Evolutionary conservation across 1,284 basidiomycete species (phyloP), one percentile per base, ranked within the genome.

Genomic region (Ustilago hordei): DNA sequence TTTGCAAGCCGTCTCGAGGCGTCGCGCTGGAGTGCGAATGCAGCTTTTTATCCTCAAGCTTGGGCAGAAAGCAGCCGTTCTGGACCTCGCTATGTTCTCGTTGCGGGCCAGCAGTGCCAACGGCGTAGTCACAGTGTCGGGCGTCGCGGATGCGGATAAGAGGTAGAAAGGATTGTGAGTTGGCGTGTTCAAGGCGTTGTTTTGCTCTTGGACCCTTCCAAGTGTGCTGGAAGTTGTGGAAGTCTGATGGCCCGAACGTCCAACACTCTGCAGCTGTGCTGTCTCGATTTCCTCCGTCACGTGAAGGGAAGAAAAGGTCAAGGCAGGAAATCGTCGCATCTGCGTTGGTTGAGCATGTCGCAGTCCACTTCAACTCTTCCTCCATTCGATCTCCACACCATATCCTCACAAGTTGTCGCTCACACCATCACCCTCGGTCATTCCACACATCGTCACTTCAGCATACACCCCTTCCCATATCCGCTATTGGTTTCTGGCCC

Each of bases 221-320:
- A 13, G 35, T 60, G 55, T 43, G 58, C 65, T 67, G 61, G 48
- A 60, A 59, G 34, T 38, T 17, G 6, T 17, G 35, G 31, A 35
- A 39, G n/a, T 55, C 28, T 15, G 56, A 35, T 73, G 70, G 70
- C 55, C 31, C 70, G 70, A 73, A 57, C 70, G 70, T 58, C 58
- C 63, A 61, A 62, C 59, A 71, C 31, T 53, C 62, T 65, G 63
- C 55, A 11, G 59, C 41, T 32, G 54, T 61, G 55, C 58, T 58
- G 45, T 47, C 66, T 47, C 36, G 34, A 13, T 59, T 15, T 23
- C 36, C 23, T 36, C 32, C 61, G 61, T 73, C 70, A 73, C 70
- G 70, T 73, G 65, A 73, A 68, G 64, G 34, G 19, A 23, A 68
- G 64, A 23, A n/a, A 23, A 32, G 8, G 12, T 19, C 23, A 61